phyloP scores from a whole-genome alignment of 257 asterid species.

The Solanum habrochaites region DNA sequence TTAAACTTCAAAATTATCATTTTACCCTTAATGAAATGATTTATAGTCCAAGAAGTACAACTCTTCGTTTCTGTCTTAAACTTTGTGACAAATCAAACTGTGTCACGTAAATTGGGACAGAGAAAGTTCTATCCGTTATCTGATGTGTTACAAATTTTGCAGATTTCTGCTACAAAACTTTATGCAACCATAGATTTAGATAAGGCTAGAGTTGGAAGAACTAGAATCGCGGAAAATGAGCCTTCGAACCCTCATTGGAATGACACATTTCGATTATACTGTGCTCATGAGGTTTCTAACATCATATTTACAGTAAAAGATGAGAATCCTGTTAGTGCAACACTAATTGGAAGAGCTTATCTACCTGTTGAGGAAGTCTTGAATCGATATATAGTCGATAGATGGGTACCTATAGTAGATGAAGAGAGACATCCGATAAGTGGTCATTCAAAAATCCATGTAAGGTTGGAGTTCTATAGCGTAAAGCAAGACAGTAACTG shows the following conservation, averaged over 20 bases:
- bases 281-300: conserved; percentile 57
- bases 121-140: not conserved
- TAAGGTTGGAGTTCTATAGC: conserved; percentile 31
- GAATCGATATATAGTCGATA: conserved; percentile 32
- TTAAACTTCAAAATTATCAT: not conserved
- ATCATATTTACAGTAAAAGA: conserved; percentile 63
- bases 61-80: not conserved
- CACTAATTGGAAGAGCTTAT: conserved; percentile 68
- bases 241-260: conserved; percentile 64
- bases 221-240: conserved; percentile 30
- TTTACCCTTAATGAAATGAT: not conserved
- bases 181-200: conserved; percentile 74
- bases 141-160: not conserved
- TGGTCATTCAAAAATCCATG: conserved; percentile 57
- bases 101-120: not conserved
- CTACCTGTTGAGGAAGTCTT: conserved; percentile 46
- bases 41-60: not conserved
- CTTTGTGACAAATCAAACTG: not conserved
- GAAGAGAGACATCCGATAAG: conserved; percentile 38
- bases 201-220: conserved; percentile 62
- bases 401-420: conserved; percentile 51
- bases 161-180: conserved; percentile 44
- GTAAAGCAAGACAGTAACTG: conserved; percentile 46
- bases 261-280: conserved; percentile 47
- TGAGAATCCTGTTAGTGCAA: conserved; percentile 56